Base-by-base conservation (phyloP, 2,329 filamentous ascomycete genomes). In the Pseudogymnoascus pannorum region DNA sequence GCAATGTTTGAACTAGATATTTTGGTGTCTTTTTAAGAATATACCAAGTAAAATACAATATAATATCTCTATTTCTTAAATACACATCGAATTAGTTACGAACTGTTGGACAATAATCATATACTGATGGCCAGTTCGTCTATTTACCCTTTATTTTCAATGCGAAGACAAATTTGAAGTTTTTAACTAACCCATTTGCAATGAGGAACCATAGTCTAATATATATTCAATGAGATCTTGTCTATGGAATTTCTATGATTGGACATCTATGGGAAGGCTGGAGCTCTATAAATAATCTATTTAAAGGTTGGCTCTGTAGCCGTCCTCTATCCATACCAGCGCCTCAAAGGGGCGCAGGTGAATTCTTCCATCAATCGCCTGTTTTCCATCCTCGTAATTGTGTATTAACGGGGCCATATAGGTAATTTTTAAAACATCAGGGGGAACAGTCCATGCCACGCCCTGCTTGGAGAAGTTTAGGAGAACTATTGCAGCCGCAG, bases 401-500 rank as follows among this genome's bases (percentile, higher is more conserved):
- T 54, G 24, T 54, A 54, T 18, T 31, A 54, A 54, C 18, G 48
- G 48, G 2, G 26, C 48, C n/a, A 4, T n/a, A 18, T 31, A 5
- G 3, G 24, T 31, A 18, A 26, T 54, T 54, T 9, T 31, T 54
- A 31, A 18, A 54, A 31, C 48, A 31, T 8, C n/a, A 7, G 24
- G n/a, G 4, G 48, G 48, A 18, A 54, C 59, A 6, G 20, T 20
- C 60, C 60, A 61, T 22, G 38, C 57, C 18, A 60, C 60, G 9
- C n/a, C 20, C 9, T 42, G 14, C 18, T 40, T 31, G 31, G 60
- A 61, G 38, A 61, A 73, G 62, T 74, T 74, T 24, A 70, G 54
- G 5, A 73, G 66, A 1, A 74, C 65, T 14, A 72, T 24, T 31
- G 72, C 70, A 12, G 61, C 66, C 16, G 71, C 68, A 14, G 61